Evolutionary conservation across 2,329 filamentous ascomycete genomes (phyloP).

Genomic region (Tolypocladium paradoxum): DNA sequence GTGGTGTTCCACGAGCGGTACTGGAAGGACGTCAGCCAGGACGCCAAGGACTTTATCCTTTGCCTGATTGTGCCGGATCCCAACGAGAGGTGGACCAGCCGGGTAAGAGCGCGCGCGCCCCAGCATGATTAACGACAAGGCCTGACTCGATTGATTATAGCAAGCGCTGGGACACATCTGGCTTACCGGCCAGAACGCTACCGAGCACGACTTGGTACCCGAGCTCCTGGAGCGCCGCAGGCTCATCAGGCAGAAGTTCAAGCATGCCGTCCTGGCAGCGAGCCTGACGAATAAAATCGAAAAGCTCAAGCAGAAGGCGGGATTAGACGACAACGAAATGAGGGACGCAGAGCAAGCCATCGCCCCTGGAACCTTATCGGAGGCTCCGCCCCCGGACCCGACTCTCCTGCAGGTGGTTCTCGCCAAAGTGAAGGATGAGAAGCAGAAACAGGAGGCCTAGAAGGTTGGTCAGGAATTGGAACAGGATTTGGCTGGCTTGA

Average conservation of each 20-base stretch:
- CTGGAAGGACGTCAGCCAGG: conserved; percentile 93
- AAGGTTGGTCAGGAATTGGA: conserved; percentile 51
- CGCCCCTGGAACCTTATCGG: not conserved
- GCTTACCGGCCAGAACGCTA: conserved; percentile 84
- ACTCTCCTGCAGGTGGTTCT: conserved; percentile 87
- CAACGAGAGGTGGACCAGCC: conserved; percentile 64
- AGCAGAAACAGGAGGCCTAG: conserved; percentile 69
- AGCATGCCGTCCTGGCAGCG: conserved; percentile 89
- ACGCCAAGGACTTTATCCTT: conserved; percentile 91
- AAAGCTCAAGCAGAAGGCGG: conserved; percentile 85
- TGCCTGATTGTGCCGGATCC: conserved; percentile 70
- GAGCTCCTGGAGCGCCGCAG: conserved; percentile 86
- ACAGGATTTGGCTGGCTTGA: conserved; percentile 19
- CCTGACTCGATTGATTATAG: conserved; percentile 24
- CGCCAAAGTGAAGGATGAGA: conserved; percentile 49
- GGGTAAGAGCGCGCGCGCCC: conserved; percentile 36
- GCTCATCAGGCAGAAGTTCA: conserved; percentile 80
- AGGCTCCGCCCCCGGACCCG: conserved; percentile 19
- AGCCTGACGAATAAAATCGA: conserved; percentile 95
- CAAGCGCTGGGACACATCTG: conserved; percentile 73
- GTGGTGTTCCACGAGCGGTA: conserved; percentile 96
- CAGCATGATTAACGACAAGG: too few species aligned
- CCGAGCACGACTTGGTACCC: conserved; percentile 92
- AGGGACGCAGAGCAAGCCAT: conserved; percentile 52
- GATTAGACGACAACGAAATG: conserved; percentile 50